Conservation (phyloP, 2,329 filamentous ascomycete genomes). For the Cladosporium halotolerans region DNA sequence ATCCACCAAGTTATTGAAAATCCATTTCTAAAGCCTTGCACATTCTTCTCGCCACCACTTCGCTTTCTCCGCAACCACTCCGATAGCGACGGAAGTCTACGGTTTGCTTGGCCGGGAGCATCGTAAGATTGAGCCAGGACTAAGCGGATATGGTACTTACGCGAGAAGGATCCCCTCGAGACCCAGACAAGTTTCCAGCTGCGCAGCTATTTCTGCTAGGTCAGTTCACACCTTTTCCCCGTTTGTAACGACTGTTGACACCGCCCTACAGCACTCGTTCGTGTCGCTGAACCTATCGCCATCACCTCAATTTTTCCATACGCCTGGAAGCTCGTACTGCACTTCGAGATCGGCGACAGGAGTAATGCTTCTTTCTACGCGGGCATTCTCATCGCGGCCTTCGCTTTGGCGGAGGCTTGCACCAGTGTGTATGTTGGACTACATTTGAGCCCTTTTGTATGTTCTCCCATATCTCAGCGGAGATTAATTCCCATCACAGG, state of each 20-base stretch:
- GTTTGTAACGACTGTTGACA: not conserved
- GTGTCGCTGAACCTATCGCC: constrained; percentile 85
- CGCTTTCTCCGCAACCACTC: not conserved
- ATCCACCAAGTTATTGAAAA: not conserved
- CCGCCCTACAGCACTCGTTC: constrained; percentile 66
- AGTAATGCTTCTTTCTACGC: constrained; percentile 81
- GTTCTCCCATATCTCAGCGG: not conserved
- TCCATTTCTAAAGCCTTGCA: not conserved
- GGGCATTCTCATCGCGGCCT: constrained; percentile 79
- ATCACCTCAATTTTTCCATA: constrained; percentile 92
- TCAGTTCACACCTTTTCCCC: constrained; percentile 39
- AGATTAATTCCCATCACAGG: constrained; percentile 14
- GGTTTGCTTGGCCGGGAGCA: constrained; percentile 11
- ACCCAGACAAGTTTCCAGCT: constrained; percentile 71
- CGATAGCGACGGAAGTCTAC: constrained; percentile 1
- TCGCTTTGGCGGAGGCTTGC: constrained; percentile 71
- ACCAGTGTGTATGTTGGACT: constrained; percentile 62
- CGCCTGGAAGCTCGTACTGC: constrained; percentile 75
- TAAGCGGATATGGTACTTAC: constrained; percentile 51
- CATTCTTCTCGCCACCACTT: not conserved
- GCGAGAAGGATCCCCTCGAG: constrained; percentile 47
- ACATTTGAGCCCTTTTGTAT: not conserved
- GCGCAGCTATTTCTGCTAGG: constrained; percentile 78
- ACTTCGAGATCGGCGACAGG: constrained; percentile 64
- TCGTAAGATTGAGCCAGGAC: constrained; percentile 19